Conservation (phyloP, 495 filamentous ascomycete species). For the Penicillium odoratum region DNA sequence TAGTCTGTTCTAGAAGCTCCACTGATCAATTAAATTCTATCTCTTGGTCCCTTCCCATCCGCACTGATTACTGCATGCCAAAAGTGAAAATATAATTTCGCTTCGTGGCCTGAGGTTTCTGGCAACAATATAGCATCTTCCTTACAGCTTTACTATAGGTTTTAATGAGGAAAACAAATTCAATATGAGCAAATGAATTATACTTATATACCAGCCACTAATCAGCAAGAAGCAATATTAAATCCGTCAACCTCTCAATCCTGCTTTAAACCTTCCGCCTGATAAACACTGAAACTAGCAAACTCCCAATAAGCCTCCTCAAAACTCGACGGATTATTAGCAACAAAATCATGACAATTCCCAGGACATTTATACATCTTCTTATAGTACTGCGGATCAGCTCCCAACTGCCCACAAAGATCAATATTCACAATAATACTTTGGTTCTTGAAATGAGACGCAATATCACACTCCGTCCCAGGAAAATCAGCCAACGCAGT, state of each 20-base stretch:
- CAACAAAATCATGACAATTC: conserved; percentile 43
- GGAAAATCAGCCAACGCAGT: conserved; percentile 53
- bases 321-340: conserved; percentile 38
- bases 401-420: conserved; percentile 47
- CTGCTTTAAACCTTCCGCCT: conserved; percentile 10
- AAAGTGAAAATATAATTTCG: not conserved
- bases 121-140: not conserved
- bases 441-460: conserved; percentile 48
- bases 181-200: not conserved
- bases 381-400: conserved; percentile 34
- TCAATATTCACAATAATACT: conserved; percentile 56
- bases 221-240: too few relatives aligned
- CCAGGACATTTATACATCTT: conserved; percentile 45
- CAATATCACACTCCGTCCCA: conserved; percentile 48
- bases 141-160: too few relatives aligned
- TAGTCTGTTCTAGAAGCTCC: not conserved
- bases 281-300: conserved; percentile 44
- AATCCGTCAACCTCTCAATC: too few relatives aligned
- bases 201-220: not conserved
- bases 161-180: not conserved
- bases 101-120: not conserved
- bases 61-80: not conserved
- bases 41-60: not conserved
- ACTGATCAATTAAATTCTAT: not conserved
- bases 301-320: conserved; percentile 54